These are phyloP conservation scores for Luvunga scandens DNA, from an alignment of 345 rosid genomes.

Conservation along the genomic window DNA sequence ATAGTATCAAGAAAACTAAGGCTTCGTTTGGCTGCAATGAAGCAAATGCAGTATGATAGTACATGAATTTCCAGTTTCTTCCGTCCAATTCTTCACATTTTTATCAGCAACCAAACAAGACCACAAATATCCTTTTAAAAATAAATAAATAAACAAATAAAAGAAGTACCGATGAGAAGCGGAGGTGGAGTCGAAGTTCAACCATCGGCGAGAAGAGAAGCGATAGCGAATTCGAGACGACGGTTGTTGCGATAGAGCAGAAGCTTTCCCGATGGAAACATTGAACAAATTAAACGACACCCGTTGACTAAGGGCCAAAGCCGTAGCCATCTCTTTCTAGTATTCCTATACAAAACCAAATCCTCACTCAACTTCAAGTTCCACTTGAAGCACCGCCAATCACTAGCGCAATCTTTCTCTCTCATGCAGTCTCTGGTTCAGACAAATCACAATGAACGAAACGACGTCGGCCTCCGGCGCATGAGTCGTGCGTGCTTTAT, in stretches of 20 bases:
- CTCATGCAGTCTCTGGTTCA: slow-evolving; percentile 56
- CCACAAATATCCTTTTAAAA: neutral
- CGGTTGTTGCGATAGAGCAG: slow-evolving; percentile 31
- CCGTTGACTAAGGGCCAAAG: slow-evolving; percentile 44
- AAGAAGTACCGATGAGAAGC: slow-evolving; percentile 33
- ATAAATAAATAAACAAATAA: neutral
- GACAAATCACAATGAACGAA: neutral
- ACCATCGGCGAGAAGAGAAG: slow-evolving; percentile 62
- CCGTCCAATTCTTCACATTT: neutral
- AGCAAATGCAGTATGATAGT: neutral
- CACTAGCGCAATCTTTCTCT: slow-evolving; percentile 24
- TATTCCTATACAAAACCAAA: neutral
- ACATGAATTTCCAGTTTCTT: neutral
- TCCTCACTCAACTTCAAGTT: slow-evolving; percentile 26
- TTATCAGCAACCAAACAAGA: slow-evolving; percentile 7
- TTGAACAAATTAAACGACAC: slow-evolving; percentile 29
- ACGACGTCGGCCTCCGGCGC: neutral
- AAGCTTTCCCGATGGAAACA: slow-evolving; percentile 33
- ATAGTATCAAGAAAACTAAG: neutral
- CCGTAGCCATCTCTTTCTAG: slow-evolving; percentile 30
- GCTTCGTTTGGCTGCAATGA: neutral
- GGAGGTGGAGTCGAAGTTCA: slow-evolving; percentile 33
- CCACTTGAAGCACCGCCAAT: slow-evolving; percentile 32
- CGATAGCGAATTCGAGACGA: slow-evolving; percentile 52
- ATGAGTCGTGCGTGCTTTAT: neutral